Conservation (phyloP, 208 protist species). For the Leishmania amazonensis region DNA sequence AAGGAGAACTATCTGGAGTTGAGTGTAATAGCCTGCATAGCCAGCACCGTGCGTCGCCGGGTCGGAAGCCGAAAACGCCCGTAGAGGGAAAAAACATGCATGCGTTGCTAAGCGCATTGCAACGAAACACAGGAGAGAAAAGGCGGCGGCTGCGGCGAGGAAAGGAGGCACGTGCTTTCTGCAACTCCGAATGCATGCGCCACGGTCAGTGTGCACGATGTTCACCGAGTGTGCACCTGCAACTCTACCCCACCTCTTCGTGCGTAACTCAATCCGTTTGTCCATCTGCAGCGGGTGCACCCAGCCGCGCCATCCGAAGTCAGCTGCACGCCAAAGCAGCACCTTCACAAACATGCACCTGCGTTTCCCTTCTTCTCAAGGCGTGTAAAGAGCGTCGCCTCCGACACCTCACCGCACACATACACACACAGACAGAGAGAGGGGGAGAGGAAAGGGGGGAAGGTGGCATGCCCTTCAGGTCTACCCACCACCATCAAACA, state of each 20-base stretch:
- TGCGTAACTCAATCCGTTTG: neutral
- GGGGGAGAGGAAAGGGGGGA: neutral
- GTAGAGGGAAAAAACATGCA: neutral
- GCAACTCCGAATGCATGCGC: neutral
- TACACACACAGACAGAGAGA: too few relatives aligned
- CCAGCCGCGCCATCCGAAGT: neutral
- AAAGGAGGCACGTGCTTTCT: neutral
- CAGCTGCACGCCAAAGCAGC: neutral
- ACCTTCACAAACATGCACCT: neutral
- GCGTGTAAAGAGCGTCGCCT: neutral
- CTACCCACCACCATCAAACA: neutral
- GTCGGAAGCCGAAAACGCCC: neutral
- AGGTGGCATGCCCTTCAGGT: slow-evolving; percentile 2
- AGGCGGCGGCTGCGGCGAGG: neutral
- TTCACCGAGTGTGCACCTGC: neutral
- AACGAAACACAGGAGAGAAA: neutral
- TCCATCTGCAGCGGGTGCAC: neutral
- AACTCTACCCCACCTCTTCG: neutral
- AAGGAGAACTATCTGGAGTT: neutral
- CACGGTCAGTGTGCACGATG: neutral
- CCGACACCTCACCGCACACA: neutral
- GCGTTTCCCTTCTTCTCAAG: slow-evolving; percentile 2
- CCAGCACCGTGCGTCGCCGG: neutral
- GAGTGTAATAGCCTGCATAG: neutral
- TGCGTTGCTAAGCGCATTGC: neutral